These are phyloP conservation scores for Terana coerulea DNA, from an alignment of 768 basidiomycete species.

Conservation along the genomic window DNA sequence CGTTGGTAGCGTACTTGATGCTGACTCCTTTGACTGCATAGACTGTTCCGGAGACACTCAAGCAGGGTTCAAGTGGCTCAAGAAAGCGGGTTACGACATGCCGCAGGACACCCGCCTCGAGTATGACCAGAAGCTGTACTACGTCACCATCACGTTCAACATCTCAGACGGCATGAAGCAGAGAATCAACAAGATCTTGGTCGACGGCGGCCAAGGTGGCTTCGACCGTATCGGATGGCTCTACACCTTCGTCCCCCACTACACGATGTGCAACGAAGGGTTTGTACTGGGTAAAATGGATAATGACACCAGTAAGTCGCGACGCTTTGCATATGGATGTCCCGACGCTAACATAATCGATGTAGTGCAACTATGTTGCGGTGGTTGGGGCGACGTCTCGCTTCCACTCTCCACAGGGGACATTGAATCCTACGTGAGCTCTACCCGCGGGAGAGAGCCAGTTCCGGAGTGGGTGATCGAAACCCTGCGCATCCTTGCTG, in stretches of 20 bases:
- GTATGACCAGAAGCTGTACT: slow-evolving; percentile 14
- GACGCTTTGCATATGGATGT: background rate
- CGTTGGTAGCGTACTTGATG: background rate
- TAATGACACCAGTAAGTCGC: slow-evolving; percentile 14
- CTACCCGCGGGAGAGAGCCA: slow-evolving; percentile 3
- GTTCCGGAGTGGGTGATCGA: slow-evolving; percentile 11
- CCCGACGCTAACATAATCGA: background rate
- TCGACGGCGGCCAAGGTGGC: slow-evolving; percentile 5
- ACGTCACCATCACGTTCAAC: slow-evolving; percentile 14
- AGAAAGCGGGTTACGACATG: slow-evolving; percentile 11
- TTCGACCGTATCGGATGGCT: slow-evolving; percentile 9
- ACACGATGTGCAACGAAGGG: slow-evolving; percentile 8
- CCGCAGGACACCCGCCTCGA: slow-evolving; percentile 9
- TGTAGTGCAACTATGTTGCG: slow-evolving; percentile 15
- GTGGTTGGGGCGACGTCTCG: slow-evolving; percentile 15
- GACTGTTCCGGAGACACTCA: slow-evolving; percentile 15
- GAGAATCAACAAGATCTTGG: background rate
- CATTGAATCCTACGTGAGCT: slow-evolving; percentile 8
- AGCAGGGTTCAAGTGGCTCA: slow-evolving; percentile 15
- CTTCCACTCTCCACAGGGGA: slow-evolving; percentile 6
- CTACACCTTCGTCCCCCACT: slow-evolving; percentile 13
- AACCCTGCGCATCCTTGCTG: background rate
- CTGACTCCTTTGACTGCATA: background rate
- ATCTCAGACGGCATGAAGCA: slow-evolving; percentile 3
- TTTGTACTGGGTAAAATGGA: slow-evolving; percentile 15